Conservation (phyloP, 352 stramenopile genomes). For the Globisporangium abappressorium region DNA sequence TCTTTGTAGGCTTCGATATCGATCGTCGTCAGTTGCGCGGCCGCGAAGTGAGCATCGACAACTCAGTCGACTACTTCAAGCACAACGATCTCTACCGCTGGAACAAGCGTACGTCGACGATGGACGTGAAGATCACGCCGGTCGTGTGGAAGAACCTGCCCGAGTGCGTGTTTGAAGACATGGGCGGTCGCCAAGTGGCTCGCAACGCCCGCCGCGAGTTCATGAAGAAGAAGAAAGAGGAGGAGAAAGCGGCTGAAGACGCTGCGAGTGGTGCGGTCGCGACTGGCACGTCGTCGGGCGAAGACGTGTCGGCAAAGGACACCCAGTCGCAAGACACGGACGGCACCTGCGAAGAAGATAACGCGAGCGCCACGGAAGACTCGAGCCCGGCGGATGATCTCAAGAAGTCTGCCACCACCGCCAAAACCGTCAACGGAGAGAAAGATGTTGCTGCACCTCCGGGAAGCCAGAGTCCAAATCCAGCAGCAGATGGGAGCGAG, state of each 20-base stretch:
- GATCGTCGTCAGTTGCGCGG: constrained; percentile 72
- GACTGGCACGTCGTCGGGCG: constrained; percentile 26
- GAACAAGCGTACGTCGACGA: constrained; percentile 84
- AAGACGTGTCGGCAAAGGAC: constrained; percentile 50
- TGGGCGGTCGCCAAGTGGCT: constrained; percentile 65
- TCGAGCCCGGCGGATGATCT: constrained; percentile 21
- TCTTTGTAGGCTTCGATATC: constrained; percentile 86
- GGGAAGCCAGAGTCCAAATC: constrained; percentile 32
- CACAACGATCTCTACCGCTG: constrained; percentile 87
- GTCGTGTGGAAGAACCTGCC: constrained; percentile 84
- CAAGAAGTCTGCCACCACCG: background rate
- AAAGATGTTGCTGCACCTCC: background rate
- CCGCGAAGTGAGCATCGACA: constrained; percentile 83
- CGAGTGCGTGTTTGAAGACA: constrained; percentile 82
- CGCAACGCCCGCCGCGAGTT: constrained; percentile 65
- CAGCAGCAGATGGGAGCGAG: constrained; percentile 32
- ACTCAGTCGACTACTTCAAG: constrained; percentile 87
- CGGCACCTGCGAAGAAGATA: constrained; percentile 37
- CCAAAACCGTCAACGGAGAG: background rate
- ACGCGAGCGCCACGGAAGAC: constrained; percentile 44
- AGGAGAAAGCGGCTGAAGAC: constrained; percentile 64
- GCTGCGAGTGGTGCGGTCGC: constrained; percentile 29
- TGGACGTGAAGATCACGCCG: constrained; percentile 86
- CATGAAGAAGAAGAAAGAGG: constrained; percentile 86
- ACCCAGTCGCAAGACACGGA: constrained; percentile 58